Evolutionary conservation across 2,329 filamentous ascomycete genomes (phyloP), one percentile per base, ranked within the genome.

Genomic region (Paramyrothecium roridum): DNA sequence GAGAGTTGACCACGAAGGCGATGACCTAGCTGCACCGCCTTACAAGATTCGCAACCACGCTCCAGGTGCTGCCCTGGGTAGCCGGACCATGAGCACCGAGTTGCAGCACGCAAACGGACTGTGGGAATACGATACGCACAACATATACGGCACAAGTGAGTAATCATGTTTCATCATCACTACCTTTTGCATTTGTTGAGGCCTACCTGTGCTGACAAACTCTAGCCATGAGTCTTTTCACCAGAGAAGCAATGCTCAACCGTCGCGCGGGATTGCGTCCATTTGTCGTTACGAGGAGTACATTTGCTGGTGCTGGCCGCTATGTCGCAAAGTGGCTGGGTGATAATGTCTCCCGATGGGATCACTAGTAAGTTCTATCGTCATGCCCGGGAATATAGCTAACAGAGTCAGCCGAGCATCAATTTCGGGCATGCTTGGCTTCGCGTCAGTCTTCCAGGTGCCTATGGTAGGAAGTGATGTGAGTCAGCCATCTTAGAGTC

Each of bases 401-500:
- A 22, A 51, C 49, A 33, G 11, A 19, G 19, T 10, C 22, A 51
- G 49, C 49, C 49, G 49, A 13, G 49, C 49, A 51, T 51, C 49
- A 3, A 51, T 51, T 19, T 26, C 49, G 16, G 76, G 78, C 62
- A 81, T 85, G 72, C 69, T 88, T 40, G 76, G 78, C 3, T 88
- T 88, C 56, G 76, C 81, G 1, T 76, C 83, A 13, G 76, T 89
- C 55, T 89, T 85, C 70, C 85, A 88, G 61, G 68, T 89, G 1
- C 85, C 86, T 22, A 85, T 89, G 81, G 82, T 82, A 1, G 86
- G 86, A 19, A 79, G 81, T 3, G 90, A 95, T 59, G 85, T 91
- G 17, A 40, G 49, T 37, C 20, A 21, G 21, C 12, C 17, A 3
- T 21, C 16, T 7, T 48, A 8, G 12, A 48, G 46, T 7, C 37